Percentiles rank a stretch among this genome's conserved stretches.
These are phyloP conservation scores for Quercus lobata DNA, from an alignment of 331 rosid genomes.

Conservation along the genomic window DNA sequence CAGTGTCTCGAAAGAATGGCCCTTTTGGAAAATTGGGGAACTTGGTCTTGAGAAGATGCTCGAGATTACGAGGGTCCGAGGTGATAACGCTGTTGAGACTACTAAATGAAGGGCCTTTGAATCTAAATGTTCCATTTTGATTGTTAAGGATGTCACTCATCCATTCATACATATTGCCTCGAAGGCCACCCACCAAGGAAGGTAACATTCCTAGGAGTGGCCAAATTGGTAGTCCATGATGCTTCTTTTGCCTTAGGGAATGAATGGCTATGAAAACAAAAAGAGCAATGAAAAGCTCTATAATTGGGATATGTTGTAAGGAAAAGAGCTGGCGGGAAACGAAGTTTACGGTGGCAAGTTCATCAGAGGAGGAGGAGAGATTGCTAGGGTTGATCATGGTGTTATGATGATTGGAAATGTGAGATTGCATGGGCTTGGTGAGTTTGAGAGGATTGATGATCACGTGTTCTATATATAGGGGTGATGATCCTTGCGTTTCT, in stretches of 20 bases:
- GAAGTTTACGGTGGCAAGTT: neutral
- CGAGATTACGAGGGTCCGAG: constrained; percentile 72
- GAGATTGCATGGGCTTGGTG: constrained; percentile 10
- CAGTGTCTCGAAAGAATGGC: constrained; percentile 56
- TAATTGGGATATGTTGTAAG: constrained; percentile 39
- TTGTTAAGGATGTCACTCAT: constrained; percentile 33
- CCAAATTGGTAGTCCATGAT: constrained; percentile 63
- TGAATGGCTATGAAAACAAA: constrained; percentile 56
- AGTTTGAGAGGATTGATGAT: constrained; percentile 8
- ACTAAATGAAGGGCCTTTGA: constrained; percentile 67
- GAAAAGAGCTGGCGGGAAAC: constrained; percentile 11
- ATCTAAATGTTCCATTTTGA: constrained; percentile 58
- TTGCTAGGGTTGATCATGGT: constrained; percentile 36
- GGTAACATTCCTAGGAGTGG: constrained; percentile 87
- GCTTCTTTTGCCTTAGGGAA: constrained; percentile 54
- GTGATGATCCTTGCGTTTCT: constrained; percentile 23
- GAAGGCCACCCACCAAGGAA: constrained; percentile 41
- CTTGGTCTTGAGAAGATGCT: constrained; percentile 74
- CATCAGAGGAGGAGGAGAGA: neutral
- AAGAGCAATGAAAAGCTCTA: constrained; percentile 55
- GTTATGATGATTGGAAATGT: constrained; percentile 28
- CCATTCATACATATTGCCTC: constrained; percentile 68
- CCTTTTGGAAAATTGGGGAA: constrained; percentile 77
- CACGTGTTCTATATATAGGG: constrained; percentile 25
- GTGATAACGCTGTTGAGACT: constrained; percentile 64